phyloP scores from a whole-genome alignment of 805 yeast species.

The Sugiyamaella floridensis region DNA sequence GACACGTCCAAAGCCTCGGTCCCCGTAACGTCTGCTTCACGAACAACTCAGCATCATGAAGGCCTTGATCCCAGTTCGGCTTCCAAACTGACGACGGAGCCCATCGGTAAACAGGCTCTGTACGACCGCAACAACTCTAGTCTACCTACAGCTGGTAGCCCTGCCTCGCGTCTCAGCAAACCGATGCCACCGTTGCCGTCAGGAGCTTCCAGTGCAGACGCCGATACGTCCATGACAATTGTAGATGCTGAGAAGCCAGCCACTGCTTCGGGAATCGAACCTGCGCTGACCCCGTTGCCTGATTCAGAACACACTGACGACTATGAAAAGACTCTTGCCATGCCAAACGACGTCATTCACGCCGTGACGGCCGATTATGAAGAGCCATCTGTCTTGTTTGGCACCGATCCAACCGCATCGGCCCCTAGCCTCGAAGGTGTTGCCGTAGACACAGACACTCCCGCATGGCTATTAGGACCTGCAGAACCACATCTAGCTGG shows the following conservation, averaged over 20 bases:
- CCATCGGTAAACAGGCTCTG: not conserved
- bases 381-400: not conserved
- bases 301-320: not conserved
- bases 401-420: not conserved
- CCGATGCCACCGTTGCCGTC: slow-evolving; percentile 13
- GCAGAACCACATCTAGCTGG: slow-evolving; percentile 43
- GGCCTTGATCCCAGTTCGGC: not conserved
- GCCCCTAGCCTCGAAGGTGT: not conserved
- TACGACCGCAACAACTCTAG: not conserved
- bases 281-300: too few relatives aligned
- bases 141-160: not conserved
- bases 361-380: not conserved
- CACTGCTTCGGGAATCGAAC: not conserved
- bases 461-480: slow-evolving; percentile 40
- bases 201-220: not conserved
- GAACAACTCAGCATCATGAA: not conserved
- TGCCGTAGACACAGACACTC: not conserved
- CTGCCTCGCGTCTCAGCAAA: slow-evolving; percentile 7
- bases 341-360: not conserved
- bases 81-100: not conserved
- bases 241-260: not conserved
- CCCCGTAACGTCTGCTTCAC: not conserved
- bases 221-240: not conserved
- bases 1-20: not conserved
- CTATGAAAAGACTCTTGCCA: not conserved